Percentiles rank a stretch among this genome's conserved stretches.
phyloP scores from a whole-genome alignment of 345 rosid genomes.

The Populus nigra region DNA sequence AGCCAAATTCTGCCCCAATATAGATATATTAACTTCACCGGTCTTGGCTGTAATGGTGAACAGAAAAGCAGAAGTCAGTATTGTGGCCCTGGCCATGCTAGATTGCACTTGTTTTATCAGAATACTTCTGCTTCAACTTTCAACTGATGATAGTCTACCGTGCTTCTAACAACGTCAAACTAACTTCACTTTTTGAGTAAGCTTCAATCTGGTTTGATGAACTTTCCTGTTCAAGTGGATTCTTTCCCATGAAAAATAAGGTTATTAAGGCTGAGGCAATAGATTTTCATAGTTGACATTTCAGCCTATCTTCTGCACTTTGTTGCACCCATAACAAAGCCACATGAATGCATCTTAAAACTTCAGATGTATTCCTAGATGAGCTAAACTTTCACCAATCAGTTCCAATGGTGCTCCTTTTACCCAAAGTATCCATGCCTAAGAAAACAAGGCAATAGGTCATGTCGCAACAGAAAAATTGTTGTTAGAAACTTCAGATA shows the following conservation, averaged over 20 bases:
- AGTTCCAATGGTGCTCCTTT: neutral
- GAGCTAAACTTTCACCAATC: neutral
- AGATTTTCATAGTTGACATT: neutral
- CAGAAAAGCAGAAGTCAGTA: neutral
- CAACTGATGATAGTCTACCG: neutral
- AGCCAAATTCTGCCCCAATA: neutral
- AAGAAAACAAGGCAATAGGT: neutral
- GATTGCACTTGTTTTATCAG: neutral
- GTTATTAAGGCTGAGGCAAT: slow-evolving; percentile 2
- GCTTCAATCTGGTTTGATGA: neutral
- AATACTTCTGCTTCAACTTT: neutral
- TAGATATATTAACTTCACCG: neutral
- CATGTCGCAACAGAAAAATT: neutral
- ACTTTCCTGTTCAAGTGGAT: neutral
- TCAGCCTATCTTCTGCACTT: neutral
- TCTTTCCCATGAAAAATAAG: neutral
- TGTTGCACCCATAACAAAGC: neutral
- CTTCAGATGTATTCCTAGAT: neutral
- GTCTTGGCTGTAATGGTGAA: neutral
- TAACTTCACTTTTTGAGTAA: neutral
- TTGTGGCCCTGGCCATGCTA: neutral
- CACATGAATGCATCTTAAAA: neutral
- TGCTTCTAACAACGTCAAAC: neutral
- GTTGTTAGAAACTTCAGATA: neutral
- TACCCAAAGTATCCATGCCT: slow-evolving; percentile 11